These are phyloP conservation scores for Mycosarcoma maydis DNA, from an alignment of 1,284 basidiomycete genomes.

Conservation along the genomic window DNA sequence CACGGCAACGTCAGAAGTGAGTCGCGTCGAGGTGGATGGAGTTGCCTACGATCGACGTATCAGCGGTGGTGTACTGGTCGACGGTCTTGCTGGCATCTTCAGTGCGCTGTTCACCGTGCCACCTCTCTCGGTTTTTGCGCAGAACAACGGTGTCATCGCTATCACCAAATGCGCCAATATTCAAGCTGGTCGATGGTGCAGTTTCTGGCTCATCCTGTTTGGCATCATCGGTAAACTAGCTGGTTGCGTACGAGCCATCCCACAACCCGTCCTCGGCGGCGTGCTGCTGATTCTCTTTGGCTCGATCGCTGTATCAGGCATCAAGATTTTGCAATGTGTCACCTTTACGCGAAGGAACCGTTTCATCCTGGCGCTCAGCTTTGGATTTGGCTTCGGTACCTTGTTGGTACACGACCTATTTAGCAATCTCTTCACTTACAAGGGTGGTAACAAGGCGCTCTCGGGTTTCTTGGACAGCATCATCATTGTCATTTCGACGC, in stretches of 20 bases:
- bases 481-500: slow-evolving; percentile 73
- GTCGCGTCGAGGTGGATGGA: slow-evolving; percentile 70
- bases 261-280: slow-evolving; percentile 82
- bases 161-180: slow-evolving; percentile 64
- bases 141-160: slow-evolving; percentile 75
- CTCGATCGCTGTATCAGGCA: slow-evolving; percentile 72
- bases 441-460: slow-evolving; percentile 71
- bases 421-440: slow-evolving; percentile 69
- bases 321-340: slow-evolving; percentile 77
- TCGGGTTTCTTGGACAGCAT: slow-evolving; percentile 80
- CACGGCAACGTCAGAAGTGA: slow-evolving; percentile 84
- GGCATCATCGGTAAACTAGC: slow-evolving; percentile 80
- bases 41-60: slow-evolving; percentile 77
- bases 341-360: slow-evolving; percentile 78
- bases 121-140: slow-evolving; percentile 81
- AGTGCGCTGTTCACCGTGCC: slow-evolving; percentile 83
- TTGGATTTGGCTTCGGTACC: slow-evolving; percentile 79
- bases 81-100: slow-evolving; percentile 74
- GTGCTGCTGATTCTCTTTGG: slow-evolving; percentile 67
- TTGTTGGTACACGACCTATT: slow-evolving; percentile 68
- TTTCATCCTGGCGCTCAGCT: slow-evolving; percentile 73
- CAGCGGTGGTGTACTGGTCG: slow-evolving; percentile 82
- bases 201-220: slow-evolving; percentile 55
- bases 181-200: slow-evolving; percentile 55
- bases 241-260: slow-evolving; percentile 72